phyloP scores from a whole-genome alignment of 108 stramenopile species.

The Cyclotella atomus region DNA sequence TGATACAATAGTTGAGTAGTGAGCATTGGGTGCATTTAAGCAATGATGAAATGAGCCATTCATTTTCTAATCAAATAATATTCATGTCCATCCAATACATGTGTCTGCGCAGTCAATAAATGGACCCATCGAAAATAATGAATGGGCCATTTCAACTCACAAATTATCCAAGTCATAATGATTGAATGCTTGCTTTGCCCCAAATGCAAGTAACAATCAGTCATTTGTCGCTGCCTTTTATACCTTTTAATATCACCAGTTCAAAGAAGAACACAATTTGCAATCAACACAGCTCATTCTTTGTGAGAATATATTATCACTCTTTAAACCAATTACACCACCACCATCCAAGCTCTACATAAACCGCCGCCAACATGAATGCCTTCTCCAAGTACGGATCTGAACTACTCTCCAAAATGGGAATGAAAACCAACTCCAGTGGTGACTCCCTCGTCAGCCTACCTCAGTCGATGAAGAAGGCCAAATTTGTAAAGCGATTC shows the following conservation, averaged over 20 bases:
- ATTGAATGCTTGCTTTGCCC: too few relatives aligned
- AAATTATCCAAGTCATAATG: not conserved
- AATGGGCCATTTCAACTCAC: not conserved
- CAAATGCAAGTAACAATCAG: not conserved
- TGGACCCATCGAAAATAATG: not conserved
- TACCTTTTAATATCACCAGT: too few relatives aligned
- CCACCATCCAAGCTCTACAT: too few relatives aligned
- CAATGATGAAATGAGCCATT: not conserved
- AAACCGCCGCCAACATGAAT: not conserved
- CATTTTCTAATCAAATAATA: not conserved
- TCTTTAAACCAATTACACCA: too few relatives aligned
- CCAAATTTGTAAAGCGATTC: conserved; percentile 6
- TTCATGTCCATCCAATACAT: not conserved
- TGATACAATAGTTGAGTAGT: not conserved
- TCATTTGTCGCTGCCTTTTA: not conserved
- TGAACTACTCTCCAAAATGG: not conserved
- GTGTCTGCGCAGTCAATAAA: not conserved
- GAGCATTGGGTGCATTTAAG: conserved; percentile 1
- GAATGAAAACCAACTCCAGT: conserved; percentile 1
- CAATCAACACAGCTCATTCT: not conserved
- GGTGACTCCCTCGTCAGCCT: not conserved
- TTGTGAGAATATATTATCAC: too few relatives aligned
- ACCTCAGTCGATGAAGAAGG: conserved; percentile 3
- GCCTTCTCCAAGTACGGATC: not conserved
- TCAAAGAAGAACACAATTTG: too few relatives aligned